phyloP scores from a whole-genome alignment of 805 yeast genomes.

The Saturnispora saitoi region DNA sequence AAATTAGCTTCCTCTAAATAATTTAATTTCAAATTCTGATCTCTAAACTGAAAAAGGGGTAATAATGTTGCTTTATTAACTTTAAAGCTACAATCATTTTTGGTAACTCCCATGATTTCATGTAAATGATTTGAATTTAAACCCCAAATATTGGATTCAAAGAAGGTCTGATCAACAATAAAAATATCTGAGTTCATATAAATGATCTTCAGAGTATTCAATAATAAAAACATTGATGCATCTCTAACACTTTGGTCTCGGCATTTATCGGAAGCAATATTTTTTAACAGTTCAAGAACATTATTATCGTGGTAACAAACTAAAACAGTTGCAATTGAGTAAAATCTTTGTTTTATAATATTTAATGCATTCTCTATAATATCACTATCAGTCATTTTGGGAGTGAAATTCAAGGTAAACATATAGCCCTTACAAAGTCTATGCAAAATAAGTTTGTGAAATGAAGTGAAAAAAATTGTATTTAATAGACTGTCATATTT shows the following conservation, averaged over 20 bases:
- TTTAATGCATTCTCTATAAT: not conserved
- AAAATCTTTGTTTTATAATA: not conserved
- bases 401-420: not conserved
- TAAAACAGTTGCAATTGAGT: not conserved
- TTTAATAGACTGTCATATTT: constrained; percentile 10
- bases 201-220: constrained; percentile 4
- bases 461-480: constrained; percentile 10
- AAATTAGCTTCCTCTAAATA: constrained; percentile 18
- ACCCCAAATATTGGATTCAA: not conserved
- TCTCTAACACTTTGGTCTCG: constrained; percentile 2
- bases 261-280: not conserved
- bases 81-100: constrained; percentile 8
- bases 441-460: constrained; percentile 5
- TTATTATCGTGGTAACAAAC: constrained; percentile 2
- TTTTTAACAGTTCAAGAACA: not conserved
- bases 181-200: constrained; percentile 9
- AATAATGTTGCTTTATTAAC: constrained; percentile 17
- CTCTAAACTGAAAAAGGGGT: constrained; percentile 25
- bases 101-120: constrained; percentile 18
- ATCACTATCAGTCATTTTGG: not conserved
- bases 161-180: not conserved
- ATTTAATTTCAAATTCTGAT: constrained; percentile 25
- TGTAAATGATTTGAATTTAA: not conserved
- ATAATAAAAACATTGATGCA: constrained; percentile 7
- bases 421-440: not conserved